phyloP scores from a whole-genome alignment of 148 eudicot genomes.

The Gaultheria prostrata region DNA sequence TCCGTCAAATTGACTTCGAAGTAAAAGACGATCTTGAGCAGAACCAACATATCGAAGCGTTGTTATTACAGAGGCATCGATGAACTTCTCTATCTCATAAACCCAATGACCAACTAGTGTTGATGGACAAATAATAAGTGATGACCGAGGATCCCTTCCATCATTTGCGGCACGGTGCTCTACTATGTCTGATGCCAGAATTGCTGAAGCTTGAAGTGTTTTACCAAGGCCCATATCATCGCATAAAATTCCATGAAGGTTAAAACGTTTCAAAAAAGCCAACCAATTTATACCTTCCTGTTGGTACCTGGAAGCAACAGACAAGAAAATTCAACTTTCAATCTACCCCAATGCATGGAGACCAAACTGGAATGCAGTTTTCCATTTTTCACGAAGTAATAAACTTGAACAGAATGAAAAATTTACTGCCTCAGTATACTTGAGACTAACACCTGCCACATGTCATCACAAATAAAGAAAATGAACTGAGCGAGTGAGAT shows the following conservation, averaged over 20 bases:
- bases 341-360: neutral
- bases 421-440: neutral
- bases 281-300: constrained; percentile 99
- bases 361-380: neutral
- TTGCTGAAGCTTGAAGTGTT: constrained; percentile 97
- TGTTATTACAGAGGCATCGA: constrained; percentile 69
- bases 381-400: neutral
- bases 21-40: constrained; percentile 72
- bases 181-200: constrained; percentile 94
- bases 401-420: neutral
- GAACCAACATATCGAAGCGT: constrained; percentile 90
- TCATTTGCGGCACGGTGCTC: constrained; percentile 49
- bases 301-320: constrained; percentile 60
- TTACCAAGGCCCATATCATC: constrained; percentile 99
- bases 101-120: constrained; percentile 99
- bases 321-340: constrained; percentile 7
- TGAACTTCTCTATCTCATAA: constrained; percentile 95
- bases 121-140: constrained; percentile 92
- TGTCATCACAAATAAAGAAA: neutral
- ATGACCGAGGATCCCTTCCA: constrained; percentile 46
- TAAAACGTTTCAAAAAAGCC: constrained; percentile 91
- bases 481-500: neutral
- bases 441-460: neutral
- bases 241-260: constrained; percentile 95
- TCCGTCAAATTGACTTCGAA: constrained; percentile 56